Percentiles rank a stretch among this genome's conserved stretches.
Evolutionary conservation across 371 early-diverging fungal genomes (phyloP).

Genomic region (Nematocida displodere): DNA sequence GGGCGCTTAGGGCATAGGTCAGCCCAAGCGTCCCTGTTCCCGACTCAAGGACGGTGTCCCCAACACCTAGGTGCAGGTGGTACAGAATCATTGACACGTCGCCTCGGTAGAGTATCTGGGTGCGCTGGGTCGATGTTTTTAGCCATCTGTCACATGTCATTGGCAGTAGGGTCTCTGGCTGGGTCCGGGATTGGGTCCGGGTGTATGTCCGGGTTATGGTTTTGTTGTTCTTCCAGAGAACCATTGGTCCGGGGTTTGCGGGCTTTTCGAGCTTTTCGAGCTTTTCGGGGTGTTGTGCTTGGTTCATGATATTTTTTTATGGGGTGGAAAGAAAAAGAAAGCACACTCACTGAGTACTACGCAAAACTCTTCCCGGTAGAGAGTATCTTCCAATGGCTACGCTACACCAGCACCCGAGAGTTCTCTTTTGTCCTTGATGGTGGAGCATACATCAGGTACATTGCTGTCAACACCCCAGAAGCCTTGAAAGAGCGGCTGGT

Average conservation of each 20-base stretch:
- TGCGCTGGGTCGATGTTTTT: conserved; percentile 27
- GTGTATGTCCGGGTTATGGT: background rate
- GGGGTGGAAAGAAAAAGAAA: conserved; percentile 23
- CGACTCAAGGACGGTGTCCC: conserved; percentile 39
- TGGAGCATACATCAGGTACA: conserved; percentile 78
- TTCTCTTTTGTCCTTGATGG: conserved; percentile 76
- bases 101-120: conserved; percentile 55
- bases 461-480: conserved; percentile 71
- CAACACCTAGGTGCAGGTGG: conserved; percentile 15
- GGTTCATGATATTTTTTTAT: conserved; percentile 32
- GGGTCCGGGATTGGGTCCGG: background rate
- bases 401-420: conserved; percentile 68
- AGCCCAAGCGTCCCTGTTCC: conserved; percentile 55
- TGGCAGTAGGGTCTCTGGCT: background rate
- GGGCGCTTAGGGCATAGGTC: conserved; percentile 34
- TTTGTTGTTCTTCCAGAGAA: background rate
- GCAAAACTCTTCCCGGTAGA: conserved; percentile 56
- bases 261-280: background rate
- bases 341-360: conserved; percentile 55
- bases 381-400: conserved; percentile 50
- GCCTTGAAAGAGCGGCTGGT: conserved; percentile 73
- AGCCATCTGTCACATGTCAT: conserved; percentile 35
- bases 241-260: background rate
- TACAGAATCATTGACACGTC: conserved; percentile 49
- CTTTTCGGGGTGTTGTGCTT: background rate